Percentiles rank a stretch among this genome's conserved stretches.
Evolutionary conservation across 208 protist genomes (phyloP).

Genomic region (Acanthamoeba castellanii): DNA sequence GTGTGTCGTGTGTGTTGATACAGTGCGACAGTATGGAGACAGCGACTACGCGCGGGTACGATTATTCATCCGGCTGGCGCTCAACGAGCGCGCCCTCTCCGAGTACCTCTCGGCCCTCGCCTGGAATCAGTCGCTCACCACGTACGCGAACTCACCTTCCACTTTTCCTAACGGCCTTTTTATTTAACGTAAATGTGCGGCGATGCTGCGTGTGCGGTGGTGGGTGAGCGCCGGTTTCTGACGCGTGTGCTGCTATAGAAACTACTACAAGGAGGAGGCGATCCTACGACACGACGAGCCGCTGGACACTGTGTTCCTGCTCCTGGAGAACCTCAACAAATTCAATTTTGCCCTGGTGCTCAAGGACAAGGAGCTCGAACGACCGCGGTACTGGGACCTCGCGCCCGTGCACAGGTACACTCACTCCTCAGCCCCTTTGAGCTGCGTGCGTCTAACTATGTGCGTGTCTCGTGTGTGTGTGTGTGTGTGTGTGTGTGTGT

Average conservation of each 20-base stretch:
- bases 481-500: no score
- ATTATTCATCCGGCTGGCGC: neutral
- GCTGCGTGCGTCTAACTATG: no score
- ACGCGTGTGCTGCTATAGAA: neutral
- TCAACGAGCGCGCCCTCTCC: neutral
- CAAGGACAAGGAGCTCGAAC: slow-evolving; percentile 8
- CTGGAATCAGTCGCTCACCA: slow-evolving; percentile 11
- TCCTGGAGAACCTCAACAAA: neutral
- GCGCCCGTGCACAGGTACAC: neutral
- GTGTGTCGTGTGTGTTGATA: neutral
- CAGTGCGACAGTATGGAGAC: neutral
- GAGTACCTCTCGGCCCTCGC: slow-evolving; percentile 8
- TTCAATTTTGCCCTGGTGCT: neutral
- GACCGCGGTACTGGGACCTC: neutral
- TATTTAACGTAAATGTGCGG: neutral
- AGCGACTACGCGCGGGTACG: neutral
- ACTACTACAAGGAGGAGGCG: neutral
- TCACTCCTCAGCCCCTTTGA: no score
- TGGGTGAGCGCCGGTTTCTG: neutral
- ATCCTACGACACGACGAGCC: neutral
- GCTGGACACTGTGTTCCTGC: neutral
- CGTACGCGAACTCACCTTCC: neutral
- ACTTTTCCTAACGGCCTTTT: neutral
- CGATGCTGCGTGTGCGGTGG: neutral
- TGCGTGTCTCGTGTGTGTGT: no score